Conservation (phyloP, 2,329 filamentous ascomycete species). For the Fusarium neocosmosporiellum region DNA sequence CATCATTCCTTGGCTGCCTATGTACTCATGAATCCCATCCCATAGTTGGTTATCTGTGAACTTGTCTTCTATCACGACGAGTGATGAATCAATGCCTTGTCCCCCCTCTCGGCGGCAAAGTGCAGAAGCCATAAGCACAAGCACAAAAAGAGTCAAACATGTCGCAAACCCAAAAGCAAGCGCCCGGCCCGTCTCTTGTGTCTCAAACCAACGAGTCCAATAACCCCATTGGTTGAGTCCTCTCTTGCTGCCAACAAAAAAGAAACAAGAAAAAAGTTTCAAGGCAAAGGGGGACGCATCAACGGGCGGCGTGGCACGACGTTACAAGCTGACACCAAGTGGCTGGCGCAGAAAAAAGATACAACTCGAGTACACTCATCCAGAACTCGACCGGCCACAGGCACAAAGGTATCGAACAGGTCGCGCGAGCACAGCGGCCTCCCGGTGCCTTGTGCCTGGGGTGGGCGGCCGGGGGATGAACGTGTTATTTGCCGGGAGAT, state of each 20-base stretch:
- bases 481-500: conserved; percentile 31
- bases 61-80: neutral
- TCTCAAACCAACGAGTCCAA: neutral
- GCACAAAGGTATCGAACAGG: conserved; percentile 5
- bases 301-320: conserved; percentile 19
- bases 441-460: conserved; percentile 36
- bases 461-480: conserved; percentile 13
- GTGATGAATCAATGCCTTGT: neutral
- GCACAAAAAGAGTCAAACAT: neutral
- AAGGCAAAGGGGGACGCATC: neutral
- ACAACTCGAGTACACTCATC: neutral
- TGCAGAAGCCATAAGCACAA: neutral
- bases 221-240: neutral
- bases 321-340: conserved; percentile 15
- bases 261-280: neutral
- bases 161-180: neutral
- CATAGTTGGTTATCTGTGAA: neutral
- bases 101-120: neutral
- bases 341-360: conserved; percentile 7
- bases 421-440: conserved; percentile 24
- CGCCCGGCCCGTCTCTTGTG: neutral
- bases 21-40: neutral
- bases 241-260: conserved; percentile 2
- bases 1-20: neutral
- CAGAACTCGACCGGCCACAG: neutral